Evolutionary conservation across 208 protist species (phyloP).

Genomic region (Leishmania gerbilli): DNA sequence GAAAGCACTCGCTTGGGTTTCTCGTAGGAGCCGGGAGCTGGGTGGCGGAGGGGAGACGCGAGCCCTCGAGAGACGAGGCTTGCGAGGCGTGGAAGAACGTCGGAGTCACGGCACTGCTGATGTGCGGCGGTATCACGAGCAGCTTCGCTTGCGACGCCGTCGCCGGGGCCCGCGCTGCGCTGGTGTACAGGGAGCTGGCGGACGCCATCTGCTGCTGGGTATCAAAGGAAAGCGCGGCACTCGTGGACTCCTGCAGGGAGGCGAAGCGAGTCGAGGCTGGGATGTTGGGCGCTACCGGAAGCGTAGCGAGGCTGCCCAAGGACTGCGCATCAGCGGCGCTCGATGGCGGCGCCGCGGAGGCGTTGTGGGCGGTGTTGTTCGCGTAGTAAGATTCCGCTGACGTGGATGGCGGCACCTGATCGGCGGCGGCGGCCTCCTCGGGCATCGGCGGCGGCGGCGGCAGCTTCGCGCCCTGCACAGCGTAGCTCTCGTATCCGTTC

Average conservation of each 20-base stretch:
- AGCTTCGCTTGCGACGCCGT: conserved; percentile 33
- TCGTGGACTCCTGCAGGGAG: conserved; percentile 19
- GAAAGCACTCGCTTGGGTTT: conserved; percentile 3
- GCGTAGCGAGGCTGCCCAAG: conserved; percentile 12
- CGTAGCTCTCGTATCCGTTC: conserved; percentile 36
- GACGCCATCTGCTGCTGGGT: conserved; percentile 12
- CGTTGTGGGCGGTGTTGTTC: conserved; percentile 21
- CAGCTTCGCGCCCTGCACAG: conserved; percentile 15
- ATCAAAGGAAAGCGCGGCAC: conserved; percentile 12
- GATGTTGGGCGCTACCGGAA: conserved; percentile 18
- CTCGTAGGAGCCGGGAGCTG: conserved; percentile 24
- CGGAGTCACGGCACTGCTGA: conserved; percentile 26
- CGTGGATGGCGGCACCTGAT: neutral
- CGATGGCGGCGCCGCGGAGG: conserved; percentile 11
- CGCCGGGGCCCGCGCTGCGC: conserved; percentile 25
- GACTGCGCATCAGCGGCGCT: neutral
- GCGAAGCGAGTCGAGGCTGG: conserved; percentile 10
- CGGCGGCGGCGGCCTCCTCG: conserved; percentile 2
- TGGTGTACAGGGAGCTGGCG: conserved; percentile 27
- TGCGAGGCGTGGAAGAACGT: conserved; percentile 21
- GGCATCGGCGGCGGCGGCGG: conserved; percentile 8
- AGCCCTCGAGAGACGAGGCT: conserved; percentile 18
- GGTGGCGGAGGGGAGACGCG: conserved; percentile 17
- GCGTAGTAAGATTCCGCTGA: conserved; percentile 25
- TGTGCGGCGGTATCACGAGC: conserved; percentile 37